These are phyloP conservation scores for Podosphaera xanthii DNA, from an alignment of 2,329 filamentous ascomycete genomes.

Conservation along the genomic window DNA sequence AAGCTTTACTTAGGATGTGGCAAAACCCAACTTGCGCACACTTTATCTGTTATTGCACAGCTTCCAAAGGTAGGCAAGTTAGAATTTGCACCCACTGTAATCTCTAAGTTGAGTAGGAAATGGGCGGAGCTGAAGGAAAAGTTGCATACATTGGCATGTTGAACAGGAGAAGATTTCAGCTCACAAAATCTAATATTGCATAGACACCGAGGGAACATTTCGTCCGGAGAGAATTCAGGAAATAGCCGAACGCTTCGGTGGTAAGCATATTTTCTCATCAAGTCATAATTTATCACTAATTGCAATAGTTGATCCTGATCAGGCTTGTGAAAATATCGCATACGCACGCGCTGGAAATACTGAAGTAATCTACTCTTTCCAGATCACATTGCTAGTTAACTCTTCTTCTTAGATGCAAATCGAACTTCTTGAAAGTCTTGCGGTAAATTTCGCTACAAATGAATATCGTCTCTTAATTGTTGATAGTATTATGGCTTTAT, in stretches of 20 bases:
- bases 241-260: constrained; percentile 41
- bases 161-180: not conserved
- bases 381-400: not conserved
- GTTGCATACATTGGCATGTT: constrained; percentile 38
- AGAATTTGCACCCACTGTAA: not conserved
- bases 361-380: constrained; percentile 19
- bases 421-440: constrained; percentile 37
- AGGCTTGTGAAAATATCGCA: constrained; percentile 42
- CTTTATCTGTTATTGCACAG: constrained; percentile 40
- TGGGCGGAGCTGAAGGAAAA: constrained; percentile 44
- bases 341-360: constrained; percentile 42
- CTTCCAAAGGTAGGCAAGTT: constrained; percentile 21
- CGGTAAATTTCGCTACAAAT: constrained; percentile 35
- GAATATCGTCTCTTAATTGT: constrained; percentile 44
- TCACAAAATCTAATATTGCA: not conserved
- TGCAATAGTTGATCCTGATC: constrained; percentile 26
- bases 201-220: constrained; percentile 39
- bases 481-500: constrained; percentile 48
- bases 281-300: constrained; percentile 3
- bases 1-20: constrained; percentile 25
- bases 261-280: constrained; percentile 7
- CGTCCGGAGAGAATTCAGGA: constrained; percentile 42
- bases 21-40: constrained; percentile 48
- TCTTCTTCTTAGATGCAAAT: constrained; percentile 21
- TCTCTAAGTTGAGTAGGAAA: constrained; percentile 19